Evolutionary conservation across 2,329 filamentous ascomycete species (phyloP).

Genomic region (Penicillium italicum): DNA sequence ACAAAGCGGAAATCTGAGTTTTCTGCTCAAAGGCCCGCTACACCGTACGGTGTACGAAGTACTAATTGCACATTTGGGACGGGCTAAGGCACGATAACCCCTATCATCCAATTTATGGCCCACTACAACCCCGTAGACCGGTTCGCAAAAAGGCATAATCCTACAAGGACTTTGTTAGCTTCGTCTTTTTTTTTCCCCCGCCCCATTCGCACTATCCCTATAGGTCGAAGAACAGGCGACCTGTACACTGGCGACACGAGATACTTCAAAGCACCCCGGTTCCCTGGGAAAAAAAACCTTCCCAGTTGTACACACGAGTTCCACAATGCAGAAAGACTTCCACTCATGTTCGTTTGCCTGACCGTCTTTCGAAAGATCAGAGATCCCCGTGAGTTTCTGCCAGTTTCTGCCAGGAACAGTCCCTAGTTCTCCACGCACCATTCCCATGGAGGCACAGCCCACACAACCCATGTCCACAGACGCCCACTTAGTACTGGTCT

Average conservation of each 20-base stretch:
- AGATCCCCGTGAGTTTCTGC: not conserved
- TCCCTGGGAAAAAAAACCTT: slow-evolving; percentile 3
- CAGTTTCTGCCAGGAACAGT: slow-evolving; percentile 6
- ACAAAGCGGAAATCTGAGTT: slow-evolving; percentile 4
- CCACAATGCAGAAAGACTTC: slow-evolving; percentile 6
- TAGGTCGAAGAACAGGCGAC: not conserved
- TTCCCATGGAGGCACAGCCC: slow-evolving; percentile 1
- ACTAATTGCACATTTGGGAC: not conserved
- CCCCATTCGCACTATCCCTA: not conserved
- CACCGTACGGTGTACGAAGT: not conserved
- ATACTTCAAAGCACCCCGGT: not conserved
- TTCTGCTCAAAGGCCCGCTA: not conserved
- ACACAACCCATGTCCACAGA: not conserved
- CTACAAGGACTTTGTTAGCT: not conserved
- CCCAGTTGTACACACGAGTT: not conserved
- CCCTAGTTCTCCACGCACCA: slow-evolving; percentile 4
- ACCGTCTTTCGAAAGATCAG: slow-evolving; percentile 14
- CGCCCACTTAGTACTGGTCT: not conserved
- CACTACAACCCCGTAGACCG: not conserved
- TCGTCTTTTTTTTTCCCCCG: not conserved
- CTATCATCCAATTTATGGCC: not conserved
- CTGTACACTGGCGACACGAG: not conserved
- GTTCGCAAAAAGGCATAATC: slow-evolving; percentile 3
- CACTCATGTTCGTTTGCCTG: slow-evolving; percentile 2
- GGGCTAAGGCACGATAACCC: not conserved